A percentile compares a stretch with the other conserved stretches of the same genome.
Evolutionary conservation across 805 yeast species (phyloP).

Genomic region (Phaffomyces thermotolerans): DNA sequence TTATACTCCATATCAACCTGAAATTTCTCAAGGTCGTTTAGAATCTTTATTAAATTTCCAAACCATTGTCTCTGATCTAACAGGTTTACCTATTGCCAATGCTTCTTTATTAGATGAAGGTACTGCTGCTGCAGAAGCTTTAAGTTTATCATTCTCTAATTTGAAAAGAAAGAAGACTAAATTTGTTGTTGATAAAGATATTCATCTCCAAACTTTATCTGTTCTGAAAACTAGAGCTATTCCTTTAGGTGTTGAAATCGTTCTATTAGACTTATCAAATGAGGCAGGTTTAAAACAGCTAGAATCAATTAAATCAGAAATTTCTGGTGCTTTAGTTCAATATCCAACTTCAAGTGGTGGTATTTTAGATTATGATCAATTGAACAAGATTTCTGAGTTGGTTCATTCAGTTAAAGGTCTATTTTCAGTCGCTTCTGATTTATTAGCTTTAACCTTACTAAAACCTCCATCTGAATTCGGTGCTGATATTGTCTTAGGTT

Average conservation of each 20-base stretch:
- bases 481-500: constrained; percentile 90
- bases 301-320: constrained; percentile 27
- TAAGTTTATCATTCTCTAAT: constrained; percentile 71
- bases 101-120: constrained; percentile 95
- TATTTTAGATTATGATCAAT: constrained; percentile 40
- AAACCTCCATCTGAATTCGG: constrained; percentile 80
- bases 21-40: constrained; percentile 92
- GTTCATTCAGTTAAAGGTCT: constrained; percentile 70
- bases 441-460: constrained; percentile 78
- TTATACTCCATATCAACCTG: constrained; percentile 98
- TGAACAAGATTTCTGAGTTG: constrained; percentile 49
- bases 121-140: constrained; percentile 96
- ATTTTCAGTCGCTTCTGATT: constrained; percentile 83
- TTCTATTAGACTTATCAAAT: constrained; percentile 47
- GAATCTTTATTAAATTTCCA: constrained; percentile 88
- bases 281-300: constrained; percentile 31
- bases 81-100: constrained; percentile 92
- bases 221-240: constrained; percentile 76
- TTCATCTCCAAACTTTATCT: constrained; percentile 80
- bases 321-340: constrained; percentile 82
- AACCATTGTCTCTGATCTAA: constrained; percentile 82
- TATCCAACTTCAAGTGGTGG: constrained; percentile 88
- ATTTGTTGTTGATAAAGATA: constrained; percentile 66
- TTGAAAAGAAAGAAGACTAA: constrained; percentile 57
- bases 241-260: constrained; percentile 61